A percentile compares a stretch with the other conserved stretches of the same genome.
Evolutionary conservation across 2,329 filamentous ascomycete species (phyloP).

Genomic region (Emergomyces orientalis): DNA sequence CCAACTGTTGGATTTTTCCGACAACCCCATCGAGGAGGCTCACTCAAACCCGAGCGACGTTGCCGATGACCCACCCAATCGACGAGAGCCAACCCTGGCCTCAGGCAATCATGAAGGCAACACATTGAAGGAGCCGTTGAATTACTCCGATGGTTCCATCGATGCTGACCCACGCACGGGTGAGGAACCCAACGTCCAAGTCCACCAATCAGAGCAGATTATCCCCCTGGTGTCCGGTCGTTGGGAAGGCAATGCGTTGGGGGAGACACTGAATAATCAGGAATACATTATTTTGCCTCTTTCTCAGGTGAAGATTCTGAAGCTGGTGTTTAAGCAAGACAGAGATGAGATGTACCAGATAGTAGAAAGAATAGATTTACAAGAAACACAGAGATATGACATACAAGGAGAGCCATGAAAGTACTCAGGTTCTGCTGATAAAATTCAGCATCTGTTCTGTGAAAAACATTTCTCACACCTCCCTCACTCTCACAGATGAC

Average conservation of each 20-base stretch:
- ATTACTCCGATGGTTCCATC: neutral
- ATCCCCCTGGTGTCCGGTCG: neutral
- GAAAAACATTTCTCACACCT: slow-evolving; percentile 1
- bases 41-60: no score
- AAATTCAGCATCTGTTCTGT: no score
- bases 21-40: no score
- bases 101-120: no score
- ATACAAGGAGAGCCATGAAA: neutral
- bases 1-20: no score
- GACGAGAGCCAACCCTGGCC: no score
- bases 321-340: neutral
- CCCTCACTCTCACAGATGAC: neutral
- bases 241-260: neutral
- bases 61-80: no score
- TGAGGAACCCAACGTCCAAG: neutral
- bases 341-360: neutral
- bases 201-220: neutral
- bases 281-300: neutral
- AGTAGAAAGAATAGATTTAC: neutral
- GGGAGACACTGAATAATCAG: neutral
- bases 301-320: neutral
- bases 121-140: no score
- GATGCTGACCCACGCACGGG: neutral
- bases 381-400: neutral
- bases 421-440: neutral